A percentile compares a stretch with the other conserved stretches of the same genome.
phyloP scores from a whole-genome alignment of 257 asterid genomes.

The Euphrasia confusa region DNA sequence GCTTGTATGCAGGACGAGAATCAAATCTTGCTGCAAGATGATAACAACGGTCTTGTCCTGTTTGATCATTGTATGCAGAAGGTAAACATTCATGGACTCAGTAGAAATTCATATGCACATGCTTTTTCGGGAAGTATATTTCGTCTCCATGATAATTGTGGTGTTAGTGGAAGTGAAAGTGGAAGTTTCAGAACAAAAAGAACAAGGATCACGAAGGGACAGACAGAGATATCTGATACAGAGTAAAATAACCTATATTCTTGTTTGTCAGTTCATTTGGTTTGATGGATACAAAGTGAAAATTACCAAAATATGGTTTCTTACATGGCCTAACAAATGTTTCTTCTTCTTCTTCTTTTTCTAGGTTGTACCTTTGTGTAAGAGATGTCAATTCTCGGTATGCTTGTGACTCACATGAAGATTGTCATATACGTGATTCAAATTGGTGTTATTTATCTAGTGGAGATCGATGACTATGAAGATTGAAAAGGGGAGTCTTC shows the following conservation, averaged over 20 bases:
- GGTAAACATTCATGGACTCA: neutral
- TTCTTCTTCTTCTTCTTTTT: too few relatives aligned
- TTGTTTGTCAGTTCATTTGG: too few relatives aligned
- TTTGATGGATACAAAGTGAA: too few relatives aligned
- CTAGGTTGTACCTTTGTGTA: neutral
- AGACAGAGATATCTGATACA: neutral
- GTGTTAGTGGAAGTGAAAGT: neutral
- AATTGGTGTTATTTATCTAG: neutral
- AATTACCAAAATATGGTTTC: too few relatives aligned
- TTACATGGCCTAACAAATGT: neutral
- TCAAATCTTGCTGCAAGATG: constrained; percentile 10
- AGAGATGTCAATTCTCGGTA: too few relatives aligned
- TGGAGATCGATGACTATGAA: neutral
- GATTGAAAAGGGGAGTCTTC: neutral
- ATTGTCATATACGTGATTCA: neutral
- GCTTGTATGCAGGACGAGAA: constrained; percentile 7
- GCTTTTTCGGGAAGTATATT: constrained; percentile 10
- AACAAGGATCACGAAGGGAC: neutral
- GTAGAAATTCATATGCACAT: neutral
- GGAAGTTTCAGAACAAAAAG: neutral
- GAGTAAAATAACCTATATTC: neutral
- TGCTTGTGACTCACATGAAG: neutral
- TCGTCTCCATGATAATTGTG: constrained; percentile 7
- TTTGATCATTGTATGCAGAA: constrained; percentile 3
- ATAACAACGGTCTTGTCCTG: neutral